Percentiles rank a stretch among this genome's conserved stretches.
These are phyloP conservation scores for Phylloboletellus chloephorus DNA, from an alignment of 1,284 basidiomycete species.

Conservation along the genomic window DNA sequence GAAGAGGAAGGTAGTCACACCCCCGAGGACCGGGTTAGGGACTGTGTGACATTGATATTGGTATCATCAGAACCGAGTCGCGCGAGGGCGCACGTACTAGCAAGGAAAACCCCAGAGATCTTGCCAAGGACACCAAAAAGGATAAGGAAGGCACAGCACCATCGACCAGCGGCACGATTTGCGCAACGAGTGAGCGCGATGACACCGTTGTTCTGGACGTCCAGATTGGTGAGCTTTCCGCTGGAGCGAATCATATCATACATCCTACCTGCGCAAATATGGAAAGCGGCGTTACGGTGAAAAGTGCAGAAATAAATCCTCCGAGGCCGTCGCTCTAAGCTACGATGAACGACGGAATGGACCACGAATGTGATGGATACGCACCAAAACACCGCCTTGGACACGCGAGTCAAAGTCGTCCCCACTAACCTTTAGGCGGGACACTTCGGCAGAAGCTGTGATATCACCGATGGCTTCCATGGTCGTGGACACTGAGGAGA, in stretches of 20 bases:
- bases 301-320: slow-evolving; percentile 70
- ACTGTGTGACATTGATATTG: slow-evolving; percentile 8
- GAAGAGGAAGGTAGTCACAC: slow-evolving; percentile 77
- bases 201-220: slow-evolving; percentile 68
- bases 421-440: slow-evolving; percentile 62
- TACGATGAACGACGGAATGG: background rate
- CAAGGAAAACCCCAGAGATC: slow-evolving; percentile 72
- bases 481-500: slow-evolving; percentile 53
- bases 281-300: slow-evolving; percentile 77
- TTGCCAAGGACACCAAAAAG: slow-evolving; percentile 74
- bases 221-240: background rate
- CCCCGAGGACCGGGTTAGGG: slow-evolving; percentile 78
- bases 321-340: slow-evolving; percentile 64
- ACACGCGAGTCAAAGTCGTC: slow-evolving; percentile 74
- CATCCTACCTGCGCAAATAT: slow-evolving; percentile 65
- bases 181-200: slow-evolving; percentile 77
- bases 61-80: background rate
- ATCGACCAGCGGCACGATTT: slow-evolving; percentile 65
- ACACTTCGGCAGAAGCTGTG: slow-evolving; percentile 80
- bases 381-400: slow-evolving; percentile 77
- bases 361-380: slow-evolving; percentile 20
- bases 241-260: background rate
- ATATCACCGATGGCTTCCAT: slow-evolving; percentile 88
- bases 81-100: slow-evolving; percentile 40
- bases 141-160: slow-evolving; percentile 70